Conservation (phyloP, 2,329 filamentous ascomycete genomes). For the Calycina marina region DNA sequence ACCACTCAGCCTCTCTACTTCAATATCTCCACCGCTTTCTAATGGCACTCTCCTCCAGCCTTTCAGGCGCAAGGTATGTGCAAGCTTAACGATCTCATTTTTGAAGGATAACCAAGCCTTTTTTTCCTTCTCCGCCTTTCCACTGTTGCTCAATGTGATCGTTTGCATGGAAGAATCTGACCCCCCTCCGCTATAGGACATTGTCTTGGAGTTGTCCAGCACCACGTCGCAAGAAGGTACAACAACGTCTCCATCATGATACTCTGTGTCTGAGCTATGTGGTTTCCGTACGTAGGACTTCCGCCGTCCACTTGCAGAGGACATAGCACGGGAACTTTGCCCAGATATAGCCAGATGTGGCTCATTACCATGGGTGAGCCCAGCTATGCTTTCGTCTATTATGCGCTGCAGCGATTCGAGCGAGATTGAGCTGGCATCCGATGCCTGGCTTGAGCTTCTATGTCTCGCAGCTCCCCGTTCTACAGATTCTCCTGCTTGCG, state of each 20-base stretch:
- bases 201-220: constrained; percentile 80
- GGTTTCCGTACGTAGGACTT: constrained; percentile 16
- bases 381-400: constrained; percentile 46
- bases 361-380: constrained; percentile 21
- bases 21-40: constrained; percentile 51
- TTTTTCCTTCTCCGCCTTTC: constrained; percentile 47
- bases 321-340: constrained; percentile 10
- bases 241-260: constrained; percentile 62
- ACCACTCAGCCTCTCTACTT: constrained; percentile 68
- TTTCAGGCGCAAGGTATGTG: constrained; percentile 79
- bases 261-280: constrained; percentile 74
- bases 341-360: constrained; percentile 14
- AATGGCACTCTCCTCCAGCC: constrained; percentile 78
- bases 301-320: constrained; percentile 6
- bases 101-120: constrained; percentile 81
- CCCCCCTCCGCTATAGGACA: constrained; percentile 54
- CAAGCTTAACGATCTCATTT: constrained; percentile 74
- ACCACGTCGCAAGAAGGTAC: constrained; percentile 74
- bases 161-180: constrained; percentile 24
- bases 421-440: constrained; percentile 55
- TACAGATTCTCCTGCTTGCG: neutral
- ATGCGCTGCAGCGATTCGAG: constrained; percentile 74
- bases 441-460: constrained; percentile 42
- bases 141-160: constrained; percentile 26
- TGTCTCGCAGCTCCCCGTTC: constrained; percentile 11